These are phyloP conservation scores for Atalantia buxifolia DNA, from an alignment of 345 rosid species.

Conservation along the genomic window DNA sequence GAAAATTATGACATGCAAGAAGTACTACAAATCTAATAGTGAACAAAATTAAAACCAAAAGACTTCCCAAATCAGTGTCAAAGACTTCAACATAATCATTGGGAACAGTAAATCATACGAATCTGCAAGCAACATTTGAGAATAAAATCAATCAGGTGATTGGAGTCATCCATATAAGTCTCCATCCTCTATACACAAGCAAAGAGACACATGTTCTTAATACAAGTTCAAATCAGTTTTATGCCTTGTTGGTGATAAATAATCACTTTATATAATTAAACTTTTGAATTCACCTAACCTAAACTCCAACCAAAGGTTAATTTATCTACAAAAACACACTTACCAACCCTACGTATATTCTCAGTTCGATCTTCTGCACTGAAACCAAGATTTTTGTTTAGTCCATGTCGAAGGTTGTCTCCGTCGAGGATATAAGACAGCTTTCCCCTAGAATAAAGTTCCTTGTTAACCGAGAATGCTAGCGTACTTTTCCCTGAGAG, in stretches of 20 bases:
- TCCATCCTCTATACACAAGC: neutral
- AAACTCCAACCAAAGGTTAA: neutral
- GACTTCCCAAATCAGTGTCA: neutral
- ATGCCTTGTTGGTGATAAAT: neutral
- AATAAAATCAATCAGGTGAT: neutral
- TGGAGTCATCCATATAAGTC: neutral
- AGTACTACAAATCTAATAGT: neutral
- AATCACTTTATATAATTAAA: neutral
- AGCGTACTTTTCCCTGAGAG: constrained; percentile 86
- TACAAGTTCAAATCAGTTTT: neutral
- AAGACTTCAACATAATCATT: neutral
- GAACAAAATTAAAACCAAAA: neutral
- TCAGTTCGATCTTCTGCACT: constrained; percentile 84
- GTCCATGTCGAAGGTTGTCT: constrained; percentile 86
- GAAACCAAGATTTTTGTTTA: constrained; percentile 83
- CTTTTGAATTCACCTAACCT: neutral
- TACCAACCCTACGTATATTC: constrained; percentile 92
- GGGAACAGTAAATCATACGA: neutral
- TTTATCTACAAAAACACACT: constrained; percentile 23
- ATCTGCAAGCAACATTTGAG: constrained; percentile 1
- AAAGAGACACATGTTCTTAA: neutral
- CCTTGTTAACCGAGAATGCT: constrained; percentile 77
- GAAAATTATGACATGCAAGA: neutral
- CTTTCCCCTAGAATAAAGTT: constrained; percentile 60
- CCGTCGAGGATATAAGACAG: constrained; percentile 87